phyloP scores from a whole-genome alignment of 129 eudicot species.

The Cynara cardunculus region DNA sequence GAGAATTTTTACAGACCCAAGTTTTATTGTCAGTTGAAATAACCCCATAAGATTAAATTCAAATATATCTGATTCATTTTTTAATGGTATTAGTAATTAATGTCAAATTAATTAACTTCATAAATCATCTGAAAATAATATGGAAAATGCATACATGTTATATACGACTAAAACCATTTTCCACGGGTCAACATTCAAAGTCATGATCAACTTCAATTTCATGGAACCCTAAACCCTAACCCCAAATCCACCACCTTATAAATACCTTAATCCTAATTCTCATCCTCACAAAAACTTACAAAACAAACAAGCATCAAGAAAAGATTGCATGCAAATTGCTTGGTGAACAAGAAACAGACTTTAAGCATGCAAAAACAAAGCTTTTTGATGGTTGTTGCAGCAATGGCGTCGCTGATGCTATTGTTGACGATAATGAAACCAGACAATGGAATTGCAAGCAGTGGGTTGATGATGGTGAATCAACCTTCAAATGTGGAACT shows the following conservation, averaged over 20 bases:
- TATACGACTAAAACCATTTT: not conserved
- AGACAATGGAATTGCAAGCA: not conserved
- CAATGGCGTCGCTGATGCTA: slow-evolving; percentile 9
- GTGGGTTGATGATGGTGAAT: not conserved
- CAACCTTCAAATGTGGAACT: not conserved
- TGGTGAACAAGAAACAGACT: not conserved
- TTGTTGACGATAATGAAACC: slow-evolving; percentile 13
- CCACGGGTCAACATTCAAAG: not conserved
- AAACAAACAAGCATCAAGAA: not conserved
- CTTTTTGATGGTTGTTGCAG: not conserved
- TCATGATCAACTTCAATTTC: not conserved
- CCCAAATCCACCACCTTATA: slow-evolving; percentile 2
- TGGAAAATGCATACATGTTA: not conserved
- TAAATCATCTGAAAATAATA: no score
- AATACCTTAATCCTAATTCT: not conserved
- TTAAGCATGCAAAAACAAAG: slow-evolving; percentile 23
- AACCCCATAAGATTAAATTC: no score
- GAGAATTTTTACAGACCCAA: no score
- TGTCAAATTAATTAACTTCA: not conserved
- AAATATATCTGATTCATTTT: no score
- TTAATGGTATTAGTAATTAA: not conserved
- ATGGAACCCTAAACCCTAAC: not conserved
- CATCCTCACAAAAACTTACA: not conserved
- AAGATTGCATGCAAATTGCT: slow-evolving; percentile 8
- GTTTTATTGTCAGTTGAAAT: no score